These are phyloP conservation scores for Venturia effusa DNA, from an alignment of 2,329 filamentous ascomycete genomes.

Conservation along the genomic window DNA sequence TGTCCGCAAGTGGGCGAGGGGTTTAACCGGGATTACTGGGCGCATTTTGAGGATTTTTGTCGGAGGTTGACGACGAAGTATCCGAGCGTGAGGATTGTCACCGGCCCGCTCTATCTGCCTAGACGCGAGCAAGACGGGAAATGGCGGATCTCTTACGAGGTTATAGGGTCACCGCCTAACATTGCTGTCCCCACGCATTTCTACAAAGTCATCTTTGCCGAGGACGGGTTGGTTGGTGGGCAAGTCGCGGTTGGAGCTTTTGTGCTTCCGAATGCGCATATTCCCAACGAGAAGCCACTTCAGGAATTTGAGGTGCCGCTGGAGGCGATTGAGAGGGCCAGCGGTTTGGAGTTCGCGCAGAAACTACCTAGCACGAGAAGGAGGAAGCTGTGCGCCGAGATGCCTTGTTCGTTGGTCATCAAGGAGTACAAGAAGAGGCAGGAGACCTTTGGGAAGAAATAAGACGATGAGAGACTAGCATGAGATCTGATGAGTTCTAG, in stretches of 20 bases:
- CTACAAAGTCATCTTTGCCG: slow-evolving; percentile 97
- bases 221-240: slow-evolving; percentile 58
- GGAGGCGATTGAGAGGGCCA: slow-evolving; percentile 84
- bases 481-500: background rate
- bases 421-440: slow-evolving; percentile 62
- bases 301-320: slow-evolving; percentile 90
- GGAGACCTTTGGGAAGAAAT: slow-evolving; percentile 25
- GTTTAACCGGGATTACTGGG: slow-evolving; percentile 99
- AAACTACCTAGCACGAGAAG: slow-evolving; percentile 65
- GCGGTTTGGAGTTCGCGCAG: slow-evolving; percentile 79
- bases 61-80: slow-evolving; percentile 69
- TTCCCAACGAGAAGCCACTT: slow-evolving; percentile 78
- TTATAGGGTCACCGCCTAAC: slow-evolving; percentile 86
- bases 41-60: slow-evolving; percentile 97
- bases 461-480: background rate
- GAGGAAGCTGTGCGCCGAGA: slow-evolving; percentile 74
- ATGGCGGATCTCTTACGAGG: slow-evolving; percentile 91
- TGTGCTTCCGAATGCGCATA: slow-evolving; percentile 83
- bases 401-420: slow-evolving; percentile 73
- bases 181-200: slow-evolving; percentile 97
- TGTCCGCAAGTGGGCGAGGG: slow-evolving; percentile 96
- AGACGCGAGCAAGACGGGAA: slow-evolving; percentile 81
- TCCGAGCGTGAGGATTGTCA: slow-evolving; percentile 82
- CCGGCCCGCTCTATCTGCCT: slow-evolving; percentile 86
- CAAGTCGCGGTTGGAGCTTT: slow-evolving; percentile 88